Evolutionary conservation across 495 filamentous ascomycete species (phyloP), one percentile per base, ranked within the genome.

Genomic region (Friedmanniomyces endolithicus): DNA sequence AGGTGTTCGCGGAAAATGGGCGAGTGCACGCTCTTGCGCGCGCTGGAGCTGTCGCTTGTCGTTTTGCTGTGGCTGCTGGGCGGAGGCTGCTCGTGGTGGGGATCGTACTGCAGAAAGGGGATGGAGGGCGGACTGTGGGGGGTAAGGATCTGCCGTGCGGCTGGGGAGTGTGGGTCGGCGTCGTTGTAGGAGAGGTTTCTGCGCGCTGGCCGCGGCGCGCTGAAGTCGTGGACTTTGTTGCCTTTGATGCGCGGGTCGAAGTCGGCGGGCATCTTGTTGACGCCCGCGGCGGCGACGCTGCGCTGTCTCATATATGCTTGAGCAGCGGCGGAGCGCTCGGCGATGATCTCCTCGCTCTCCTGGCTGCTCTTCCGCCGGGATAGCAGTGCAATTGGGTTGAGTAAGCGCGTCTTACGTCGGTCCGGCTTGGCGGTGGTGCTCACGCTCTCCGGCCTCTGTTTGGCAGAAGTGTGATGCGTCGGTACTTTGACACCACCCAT

Each of bases 151-250:
- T n/a, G n/a, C n/a, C 12, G 54, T 24, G 46, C 20, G 11, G 2
- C 25, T 19, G 19, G 23, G 7, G 37, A 25, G n/a, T 16, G 6
- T 11, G 23, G 9, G 4, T 65, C 66, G 53, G 60, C 46, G 55
- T 72, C 53, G 66, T 69, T 53, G 60, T 70, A 64, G 12, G 74
- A 77, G 25, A 78, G 56, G 53, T 76, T 72, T 44, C 78, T 72
- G 48, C 76, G 78, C n/a, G 78, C 75, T 35, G 87, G 88, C 34
- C 87, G 74, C 11, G 89, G 89, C 0, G 83, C 87, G 60, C 86
- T 90, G 59, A 96, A 96, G 66, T 96, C 89, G 68, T 96, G 89
- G 8, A 96, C 79, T 31, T 82, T 77, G 11, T 83, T 90, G 25
- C 89, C 89, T 40, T 79, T 78, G 61, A 96, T 96, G 40, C 88